Percentiles rank a stretch among this genome's conserved stretches.
Evolutionary conservation across 2,329 filamentous ascomycete species (phyloP).

Genomic region (Chaetomium sp.): DNA sequence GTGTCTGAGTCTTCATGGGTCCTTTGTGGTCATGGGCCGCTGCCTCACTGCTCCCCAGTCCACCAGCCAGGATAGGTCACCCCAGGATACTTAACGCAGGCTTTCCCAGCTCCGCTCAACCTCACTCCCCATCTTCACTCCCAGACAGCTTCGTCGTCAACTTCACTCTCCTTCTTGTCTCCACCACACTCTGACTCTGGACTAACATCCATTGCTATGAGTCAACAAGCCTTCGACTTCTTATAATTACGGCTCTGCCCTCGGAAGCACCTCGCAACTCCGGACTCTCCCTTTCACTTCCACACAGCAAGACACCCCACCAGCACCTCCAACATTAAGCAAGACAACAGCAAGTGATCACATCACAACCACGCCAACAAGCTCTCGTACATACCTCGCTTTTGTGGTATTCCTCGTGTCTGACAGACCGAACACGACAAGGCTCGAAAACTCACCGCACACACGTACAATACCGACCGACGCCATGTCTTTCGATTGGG

Average conservation of each 20-base stretch:
- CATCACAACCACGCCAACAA: constrained; percentile 1
- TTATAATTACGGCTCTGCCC: constrained; percentile 19
- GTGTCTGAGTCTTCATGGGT: constrained; percentile 23
- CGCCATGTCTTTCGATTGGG: constrained; percentile 62
- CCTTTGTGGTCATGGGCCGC: constrained; percentile 26
- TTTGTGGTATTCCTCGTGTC: background rate
- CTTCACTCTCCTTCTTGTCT: constrained; percentile 18
- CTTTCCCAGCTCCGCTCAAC: constrained; percentile 22
- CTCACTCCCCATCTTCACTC: constrained; percentile 16
- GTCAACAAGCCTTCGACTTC: constrained; percentile 20
- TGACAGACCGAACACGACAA: background rate
- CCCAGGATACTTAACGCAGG: constrained; percentile 22
- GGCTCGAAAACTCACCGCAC: background rate
- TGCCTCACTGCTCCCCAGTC: constrained; percentile 17
- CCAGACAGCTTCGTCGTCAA: constrained; percentile 20
- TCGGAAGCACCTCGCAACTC: constrained; percentile 11
- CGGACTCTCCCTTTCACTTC: constrained; percentile 2
- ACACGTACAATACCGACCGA: constrained; percentile 2
- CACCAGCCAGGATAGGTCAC: constrained; percentile 16
- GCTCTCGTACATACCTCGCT: background rate
- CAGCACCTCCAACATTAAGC: constrained; percentile 4
- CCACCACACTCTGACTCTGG: constrained; percentile 13
- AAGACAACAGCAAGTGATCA: constrained; percentile 1
- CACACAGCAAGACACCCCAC: no score
- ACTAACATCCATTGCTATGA: constrained; percentile 19